phyloP scores from a whole-genome alignment of 106 monocot genomes.

The Phalaenopsis equestris region DNA sequence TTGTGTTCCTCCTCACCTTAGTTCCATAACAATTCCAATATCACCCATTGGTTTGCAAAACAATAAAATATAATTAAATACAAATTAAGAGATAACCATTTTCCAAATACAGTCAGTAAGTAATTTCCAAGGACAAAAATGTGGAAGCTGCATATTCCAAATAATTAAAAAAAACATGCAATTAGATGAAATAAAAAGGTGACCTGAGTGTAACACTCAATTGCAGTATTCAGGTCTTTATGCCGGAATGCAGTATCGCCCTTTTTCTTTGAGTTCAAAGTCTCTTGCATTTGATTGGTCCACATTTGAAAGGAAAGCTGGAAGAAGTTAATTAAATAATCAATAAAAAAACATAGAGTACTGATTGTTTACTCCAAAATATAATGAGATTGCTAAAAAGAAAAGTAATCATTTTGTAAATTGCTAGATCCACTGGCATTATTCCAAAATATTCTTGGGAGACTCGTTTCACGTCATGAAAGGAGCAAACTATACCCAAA shows the following conservation, averaged over 20 bases:
- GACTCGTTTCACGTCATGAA: too few species aligned
- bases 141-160: neutral
- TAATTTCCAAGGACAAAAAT: neutral
- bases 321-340: constrained; percentile 4
- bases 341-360: constrained; percentile 2
- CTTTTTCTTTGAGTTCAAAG: constrained; percentile 94
- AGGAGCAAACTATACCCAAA: too few species aligned
- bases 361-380: neutral
- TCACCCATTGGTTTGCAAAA: too few species aligned
- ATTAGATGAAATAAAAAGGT: neutral
- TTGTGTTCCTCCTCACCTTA: too few species aligned
- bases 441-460: too few species aligned
- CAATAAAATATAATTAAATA: too few species aligned
- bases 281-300: constrained; percentile 99
- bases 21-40: too few species aligned
- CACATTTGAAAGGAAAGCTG: constrained; percentile 99
- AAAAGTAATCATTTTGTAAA: too few species aligned
- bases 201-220: constrained; percentile 88
- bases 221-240: constrained; percentile 76
- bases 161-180: neutral
- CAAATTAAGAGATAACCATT: neutral
- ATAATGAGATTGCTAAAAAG: too few species aligned
- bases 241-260: constrained; percentile 87
- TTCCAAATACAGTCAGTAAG: neutral
- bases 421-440: too few species aligned